Evolutionary conservation across 805 yeast species (phyloP), one percentile per base, ranked within the genome.

Genomic region (Nematodospora valgi): DNA sequence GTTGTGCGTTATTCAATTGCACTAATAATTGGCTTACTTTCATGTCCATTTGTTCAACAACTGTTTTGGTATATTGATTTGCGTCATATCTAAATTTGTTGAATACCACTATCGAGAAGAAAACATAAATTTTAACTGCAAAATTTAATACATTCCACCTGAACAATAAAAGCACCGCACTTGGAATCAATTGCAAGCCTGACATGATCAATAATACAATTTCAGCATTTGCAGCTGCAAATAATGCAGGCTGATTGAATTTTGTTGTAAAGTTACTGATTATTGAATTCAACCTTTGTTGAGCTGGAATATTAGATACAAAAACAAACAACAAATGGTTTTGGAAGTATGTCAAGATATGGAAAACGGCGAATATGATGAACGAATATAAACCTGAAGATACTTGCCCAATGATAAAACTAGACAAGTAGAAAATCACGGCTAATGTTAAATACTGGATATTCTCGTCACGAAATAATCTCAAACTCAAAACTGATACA

Each of bases 41-140:
- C 37, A 54, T 46, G 39, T 78, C 74, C 45, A 71, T 69, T 34
- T 70, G 70, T 10, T 59, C 58, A 29, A 79, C 55, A 6, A 80
- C 56, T 6, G 59, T 40, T 38, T 53, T 54, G 13, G 68, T 56
- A 43, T 54, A 60, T 40, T 48, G 51, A 38, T 56, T 63, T 8
- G 48, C 43, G 37, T 58, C 61, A 44, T 44, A 62, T 39, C 71
- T 54, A 37, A 64, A 53, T 39, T 62, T 64, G 37, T 60, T 43
- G 30, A 66, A 66, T 5, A 51, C 60, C 20, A 57, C 46, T 8
- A 62, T 45, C 4, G 51, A 29, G 1, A 40, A 52, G 19, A 58
- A 51, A 0, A 77, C 62, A 2, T 63, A 12, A 1, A 74, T 20
- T 6, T 60, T 60, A 31, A 65, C 53, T 37, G 56, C 45, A 28